Percentiles rank a stretch among this genome's conserved stretches.
These are phyloP conservation scores for Zopfochytrium polystomum DNA, from an alignment of 371 early-diverging fungal species.

Conservation along the genomic window DNA sequence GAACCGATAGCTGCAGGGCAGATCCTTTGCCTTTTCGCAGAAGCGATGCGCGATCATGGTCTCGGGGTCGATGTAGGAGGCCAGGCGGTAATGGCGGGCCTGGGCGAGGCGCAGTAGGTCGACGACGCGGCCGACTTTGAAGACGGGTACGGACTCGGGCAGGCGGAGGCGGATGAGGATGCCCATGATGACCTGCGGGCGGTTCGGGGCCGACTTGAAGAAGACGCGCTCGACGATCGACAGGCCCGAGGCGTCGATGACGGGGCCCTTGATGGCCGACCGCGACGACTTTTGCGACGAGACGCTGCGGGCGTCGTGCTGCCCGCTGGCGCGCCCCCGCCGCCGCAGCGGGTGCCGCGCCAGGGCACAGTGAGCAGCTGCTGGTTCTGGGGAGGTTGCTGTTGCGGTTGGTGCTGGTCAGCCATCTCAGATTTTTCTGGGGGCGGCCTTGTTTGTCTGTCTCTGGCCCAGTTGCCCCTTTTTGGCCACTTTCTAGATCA, in stretches of 20 bases:
- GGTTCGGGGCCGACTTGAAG: slow-evolving; percentile 27
- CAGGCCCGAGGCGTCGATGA: slow-evolving; percentile 24
- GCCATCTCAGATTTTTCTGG: too few relatives aligned
- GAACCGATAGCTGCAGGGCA: slow-evolving; percentile 25
- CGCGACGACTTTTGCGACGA: too few relatives aligned
- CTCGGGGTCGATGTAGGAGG: slow-evolving; percentile 32
- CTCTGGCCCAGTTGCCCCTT: too few relatives aligned
- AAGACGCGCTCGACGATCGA: slow-evolving; percentile 43
- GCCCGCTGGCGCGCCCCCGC: too few relatives aligned
- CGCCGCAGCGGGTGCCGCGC: too few relatives aligned
- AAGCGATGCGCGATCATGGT: slow-evolving; percentile 29
- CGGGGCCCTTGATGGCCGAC: too few relatives aligned
- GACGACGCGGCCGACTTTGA: slow-evolving; percentile 26
- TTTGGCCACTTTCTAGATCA: too few relatives aligned
- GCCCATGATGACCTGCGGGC: slow-evolving; percentile 42
- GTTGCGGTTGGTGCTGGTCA: too few relatives aligned
- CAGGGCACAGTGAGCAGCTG: too few relatives aligned
- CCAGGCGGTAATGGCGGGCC: slow-evolving; percentile 29
- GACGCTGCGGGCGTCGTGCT: too few relatives aligned
- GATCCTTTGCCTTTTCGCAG: slow-evolving; percentile 36
- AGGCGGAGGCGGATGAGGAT: slow-evolving; percentile 23
- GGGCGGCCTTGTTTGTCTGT: too few relatives aligned
- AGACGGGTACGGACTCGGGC: slow-evolving; percentile 14
- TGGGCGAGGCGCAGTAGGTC: slow-evolving; percentile 37
- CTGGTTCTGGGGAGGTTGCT: too few relatives aligned